Percentiles rank a stretch among this genome's conserved stretches.
Conservation (phyloP, 352 stramenopile species). For the Hyaloperonospora brassicae region DNA sequence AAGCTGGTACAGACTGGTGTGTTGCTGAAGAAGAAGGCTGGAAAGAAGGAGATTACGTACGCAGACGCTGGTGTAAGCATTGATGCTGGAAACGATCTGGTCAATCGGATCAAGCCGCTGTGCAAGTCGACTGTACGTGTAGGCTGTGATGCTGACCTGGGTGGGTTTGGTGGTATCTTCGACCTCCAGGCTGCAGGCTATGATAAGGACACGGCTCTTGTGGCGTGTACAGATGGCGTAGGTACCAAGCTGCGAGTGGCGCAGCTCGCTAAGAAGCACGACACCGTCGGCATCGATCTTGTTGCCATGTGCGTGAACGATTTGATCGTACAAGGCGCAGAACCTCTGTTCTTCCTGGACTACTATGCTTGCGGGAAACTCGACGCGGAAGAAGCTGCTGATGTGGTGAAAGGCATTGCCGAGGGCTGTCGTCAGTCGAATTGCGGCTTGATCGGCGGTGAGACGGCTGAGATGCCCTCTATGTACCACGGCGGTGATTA, state of each 20-base stretch:
- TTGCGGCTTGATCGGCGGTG: conserved; percentile 94
- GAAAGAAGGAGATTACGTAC: conserved; percentile 92
- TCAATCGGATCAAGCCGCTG: conserved; percentile 97
- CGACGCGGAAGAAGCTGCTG: conserved; percentile 88
- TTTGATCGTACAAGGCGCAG: conserved; percentile 97
- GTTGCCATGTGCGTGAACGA: conserved; percentile 99
- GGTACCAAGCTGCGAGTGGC: conserved; percentile 95
- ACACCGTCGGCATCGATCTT: conserved; percentile 96
- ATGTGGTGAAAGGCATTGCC: conserved; percentile 96
- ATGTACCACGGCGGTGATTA: conserved; percentile 98
- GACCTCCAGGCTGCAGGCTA: conserved; percentile 96
- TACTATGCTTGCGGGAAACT: conserved; percentile 98
- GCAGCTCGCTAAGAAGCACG: conserved; percentile 86
- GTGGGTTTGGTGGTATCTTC: conserved; percentile 97
- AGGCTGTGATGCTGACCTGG: conserved; percentile 94
- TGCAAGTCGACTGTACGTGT: conserved; percentile 94
- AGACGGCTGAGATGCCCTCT: conserved; percentile 98
- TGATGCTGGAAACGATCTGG: conserved; percentile 93
- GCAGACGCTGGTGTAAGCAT: conserved; percentile 97
- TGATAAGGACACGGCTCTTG: conserved; percentile 94
- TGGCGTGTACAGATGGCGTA: conserved; percentile 96
- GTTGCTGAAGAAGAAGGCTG: conserved; percentile 43
- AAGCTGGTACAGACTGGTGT: conserved; percentile 66
- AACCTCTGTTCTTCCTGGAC: conserved; percentile 99
- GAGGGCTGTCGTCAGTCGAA: conserved; percentile 93